phyloP scores from a whole-genome alignment of 495 filamentous ascomycete species.

The Xylaria bambusicola region DNA sequence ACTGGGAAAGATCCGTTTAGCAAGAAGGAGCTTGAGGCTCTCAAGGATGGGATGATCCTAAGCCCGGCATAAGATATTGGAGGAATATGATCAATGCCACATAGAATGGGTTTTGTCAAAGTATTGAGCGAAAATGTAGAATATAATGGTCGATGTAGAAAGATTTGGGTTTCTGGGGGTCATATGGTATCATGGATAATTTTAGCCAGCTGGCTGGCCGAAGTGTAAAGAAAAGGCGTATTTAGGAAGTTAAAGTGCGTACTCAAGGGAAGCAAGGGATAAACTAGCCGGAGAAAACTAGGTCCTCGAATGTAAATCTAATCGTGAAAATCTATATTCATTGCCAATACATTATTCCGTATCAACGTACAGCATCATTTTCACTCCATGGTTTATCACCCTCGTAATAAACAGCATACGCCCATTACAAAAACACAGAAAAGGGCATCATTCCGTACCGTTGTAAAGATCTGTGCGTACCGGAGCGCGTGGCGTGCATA shows the following conservation, averaged over 20 bases:
- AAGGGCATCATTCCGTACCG: constrained; percentile 64
- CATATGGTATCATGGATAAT: too few relatives aligned
- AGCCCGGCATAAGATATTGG: constrained; percentile 3
- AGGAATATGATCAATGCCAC: too few relatives aligned
- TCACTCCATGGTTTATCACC: constrained; percentile 12
- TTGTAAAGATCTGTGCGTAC: constrained; percentile 69
- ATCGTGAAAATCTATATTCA: background rate
- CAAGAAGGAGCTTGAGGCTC: constrained; percentile 29
- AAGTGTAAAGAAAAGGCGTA: too few relatives aligned
- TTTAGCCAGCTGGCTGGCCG: too few relatives aligned
- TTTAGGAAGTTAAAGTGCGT: background rate
- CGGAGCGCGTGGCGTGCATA: constrained; percentile 61
- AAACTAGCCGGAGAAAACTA: too few relatives aligned
- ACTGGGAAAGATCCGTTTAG: constrained; percentile 33
- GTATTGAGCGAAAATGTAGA: too few relatives aligned
- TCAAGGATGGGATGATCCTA: constrained; percentile 36
- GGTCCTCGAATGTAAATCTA: too few relatives aligned
- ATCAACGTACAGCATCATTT: background rate
- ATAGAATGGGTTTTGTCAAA: too few relatives aligned
- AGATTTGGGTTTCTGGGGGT: too few relatives aligned
- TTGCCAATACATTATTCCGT: background rate
- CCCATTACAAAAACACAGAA: constrained; percentile 79
- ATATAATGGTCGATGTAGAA: too few relatives aligned
- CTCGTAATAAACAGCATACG: constrained; percentile 65
- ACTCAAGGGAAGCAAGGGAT: background rate